phyloP scores from a whole-genome alignment of 140 eudicot species.

The Bidens hawaiensis region DNA sequence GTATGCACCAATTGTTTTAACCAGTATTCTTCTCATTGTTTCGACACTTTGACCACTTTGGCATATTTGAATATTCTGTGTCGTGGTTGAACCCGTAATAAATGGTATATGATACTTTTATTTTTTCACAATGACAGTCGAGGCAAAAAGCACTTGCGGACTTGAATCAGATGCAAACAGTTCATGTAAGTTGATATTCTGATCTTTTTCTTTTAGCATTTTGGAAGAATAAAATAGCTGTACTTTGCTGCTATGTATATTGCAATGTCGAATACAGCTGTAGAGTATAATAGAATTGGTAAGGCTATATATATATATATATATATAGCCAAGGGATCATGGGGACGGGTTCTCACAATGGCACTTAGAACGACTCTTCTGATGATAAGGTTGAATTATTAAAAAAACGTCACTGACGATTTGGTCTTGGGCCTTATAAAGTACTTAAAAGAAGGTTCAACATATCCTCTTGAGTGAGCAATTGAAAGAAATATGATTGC shows the following conservation, averaged over 20 bases:
- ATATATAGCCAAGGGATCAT: too few relatives aligned
- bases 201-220: background rate
- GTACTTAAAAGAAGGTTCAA: too few relatives aligned
- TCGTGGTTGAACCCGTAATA: background rate
- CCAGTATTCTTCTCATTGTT: conserved; percentile 3
- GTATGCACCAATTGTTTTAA: conserved; percentile 25
- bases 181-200: conserved; percentile 38
- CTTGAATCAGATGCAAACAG: conserved; percentile 40
- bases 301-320: background rate
- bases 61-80: background rate
- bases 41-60: background rate
- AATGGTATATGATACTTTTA: background rate
- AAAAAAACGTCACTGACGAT: too few relatives aligned
- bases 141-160: conserved; percentile 67
- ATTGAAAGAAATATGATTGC: too few relatives aligned
- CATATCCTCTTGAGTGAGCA: too few relatives aligned
- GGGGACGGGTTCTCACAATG: too few relatives aligned
- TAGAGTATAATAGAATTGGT: background rate
- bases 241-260: background rate
- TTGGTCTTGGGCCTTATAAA: too few relatives aligned
- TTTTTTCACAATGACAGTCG: conserved; percentile 33
- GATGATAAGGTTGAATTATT: too few relatives aligned
- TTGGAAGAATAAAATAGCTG: background rate
- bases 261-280: background rate
- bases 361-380: too few relatives aligned